These are phyloP conservation scores for Acacia pycnantha DNA, from an alignment of 331 rosid species.

Conservation along the genomic window DNA sequence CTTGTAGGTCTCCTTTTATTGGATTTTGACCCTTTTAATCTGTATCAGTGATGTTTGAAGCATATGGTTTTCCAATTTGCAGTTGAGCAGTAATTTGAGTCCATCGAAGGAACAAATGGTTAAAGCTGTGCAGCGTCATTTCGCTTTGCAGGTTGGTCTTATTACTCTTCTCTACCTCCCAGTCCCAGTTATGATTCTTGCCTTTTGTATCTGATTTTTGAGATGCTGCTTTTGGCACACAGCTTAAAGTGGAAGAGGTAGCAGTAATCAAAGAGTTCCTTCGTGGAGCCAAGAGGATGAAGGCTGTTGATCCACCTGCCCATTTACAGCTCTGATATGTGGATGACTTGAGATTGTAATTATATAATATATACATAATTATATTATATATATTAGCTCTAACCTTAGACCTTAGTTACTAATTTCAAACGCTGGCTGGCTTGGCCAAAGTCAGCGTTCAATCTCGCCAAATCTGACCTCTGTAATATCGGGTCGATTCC, in stretches of 20 bases:
- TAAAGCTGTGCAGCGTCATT: conserved; percentile 48
- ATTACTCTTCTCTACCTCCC: not conserved
- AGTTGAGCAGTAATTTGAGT: conserved; percentile 39
- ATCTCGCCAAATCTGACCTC: conserved; percentile 28
- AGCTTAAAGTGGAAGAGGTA: conserved; percentile 46
- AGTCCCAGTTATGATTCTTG: not conserved
- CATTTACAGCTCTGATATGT: conserved; percentile 6
- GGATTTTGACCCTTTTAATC: not conserved
- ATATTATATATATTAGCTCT: conserved; percentile 28
- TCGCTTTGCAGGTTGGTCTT: conserved; percentile 45
- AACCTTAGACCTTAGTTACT: conserved; percentile 43
- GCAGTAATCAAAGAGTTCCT: conserved; percentile 52
- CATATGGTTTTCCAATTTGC: not conserved
- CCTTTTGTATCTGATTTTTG: not conserved
- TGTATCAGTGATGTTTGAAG: not conserved
- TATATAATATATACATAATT: not conserved
- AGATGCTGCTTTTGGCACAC: conserved; percentile 7
- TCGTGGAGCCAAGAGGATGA: conserved; percentile 44
- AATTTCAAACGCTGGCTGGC: conserved; percentile 26
- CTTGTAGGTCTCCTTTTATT: conserved; percentile 45
- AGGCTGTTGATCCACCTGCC: conserved; percentile 20
- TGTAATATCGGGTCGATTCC: conserved; percentile 12
- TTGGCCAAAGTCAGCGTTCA: not conserved
- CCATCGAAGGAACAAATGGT: conserved; percentile 55
- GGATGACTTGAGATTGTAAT: conserved; percentile 26